Base-by-base conservation (phyloP, 192 early-diverging fungal species). In the Coemansia reversa region DNA sequence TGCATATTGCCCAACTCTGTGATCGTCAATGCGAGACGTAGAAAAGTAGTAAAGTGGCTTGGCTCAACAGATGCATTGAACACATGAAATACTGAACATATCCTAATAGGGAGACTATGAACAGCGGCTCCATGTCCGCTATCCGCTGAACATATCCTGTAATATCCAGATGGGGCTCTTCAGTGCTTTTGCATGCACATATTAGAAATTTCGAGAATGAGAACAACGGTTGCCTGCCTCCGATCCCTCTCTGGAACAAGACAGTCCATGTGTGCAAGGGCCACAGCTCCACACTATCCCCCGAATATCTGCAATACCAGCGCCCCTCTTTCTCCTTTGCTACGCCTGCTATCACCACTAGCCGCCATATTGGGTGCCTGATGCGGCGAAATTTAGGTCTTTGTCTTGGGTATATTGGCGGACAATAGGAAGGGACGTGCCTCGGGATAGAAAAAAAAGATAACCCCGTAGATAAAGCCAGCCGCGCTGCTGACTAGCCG, bases 21-120 rank as follows among this genome's bases (percentile, higher is more conserved):
- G 39, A 45, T 45, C 39, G 39, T 45, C 39, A 45, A 45, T 45
- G 39, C 39, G 39, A 45, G 39, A 45, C 39, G 39, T 45, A 45
- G 39, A 45, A 45, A 45, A 14, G 39, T 16, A 45, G 39, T 16
- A 45, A 45, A 45, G 39, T 45, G 39, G 39, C 39, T 45, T 45
- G 39, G 39, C 39, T 16, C 39, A 4, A 16, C 14, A 45, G 9
- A 14, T 16, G 14, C 39, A 45, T 45, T 45, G 39, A 45, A 45
- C 39, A 45, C 39, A 45, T 45, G 14, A 45, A 11, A 45, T 45
- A 16, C 16, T 14, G 39, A 14, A 9, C 39, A 45, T 45, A 14
- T 45, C 3, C 39, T 16, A 45, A 45, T 45, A 16, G 39, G 39
- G 39, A 45, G 1, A 16, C 39, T 9, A 0, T 1, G 12, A 16